These are phyloP conservation scores for Macrophomina pseudophaseolina DNA, from an alignment of 2,329 filamentous ascomycete genomes.

Conservation along the genomic window DNA sequence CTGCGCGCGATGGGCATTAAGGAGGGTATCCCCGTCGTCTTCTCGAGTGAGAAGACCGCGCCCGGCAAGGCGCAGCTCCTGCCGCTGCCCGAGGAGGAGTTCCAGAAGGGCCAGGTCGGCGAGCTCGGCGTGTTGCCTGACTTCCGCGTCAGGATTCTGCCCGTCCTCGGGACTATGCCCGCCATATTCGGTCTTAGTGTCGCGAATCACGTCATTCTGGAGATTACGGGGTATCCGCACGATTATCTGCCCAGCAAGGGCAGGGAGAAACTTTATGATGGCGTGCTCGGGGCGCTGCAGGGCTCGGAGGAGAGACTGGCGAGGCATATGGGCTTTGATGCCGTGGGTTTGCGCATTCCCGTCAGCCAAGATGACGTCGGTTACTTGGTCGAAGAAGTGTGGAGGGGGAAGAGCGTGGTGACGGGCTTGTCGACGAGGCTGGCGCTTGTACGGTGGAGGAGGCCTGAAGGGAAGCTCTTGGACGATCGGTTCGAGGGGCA, in stretches of 20 bases:
- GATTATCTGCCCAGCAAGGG: slow-evolving; percentile 83
- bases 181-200: slow-evolving; percentile 91
- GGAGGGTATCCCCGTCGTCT: slow-evolving; percentile 88
- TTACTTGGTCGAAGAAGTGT: slow-evolving; percentile 90
- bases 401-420: slow-evolving; percentile 78
- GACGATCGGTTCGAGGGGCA: slow-evolving; percentile 74
- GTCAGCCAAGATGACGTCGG: slow-evolving; percentile 80
- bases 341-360: slow-evolving; percentile 77
- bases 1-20: slow-evolving; percentile 78
- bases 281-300: slow-evolving; percentile 76
- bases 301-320: slow-evolving; percentile 78
- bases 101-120: slow-evolving; percentile 80
- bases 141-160: slow-evolving; percentile 92
- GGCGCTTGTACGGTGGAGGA: slow-evolving; percentile 79
- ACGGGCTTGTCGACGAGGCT: slow-evolving; percentile 82
- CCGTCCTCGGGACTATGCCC: slow-evolving; percentile 95
- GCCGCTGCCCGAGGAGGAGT: slow-evolving; percentile 86
- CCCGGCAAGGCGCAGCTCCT: slow-evolving; percentile 90
- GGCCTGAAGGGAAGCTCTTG: slow-evolving; percentile 62
- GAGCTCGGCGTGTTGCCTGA: slow-evolving; percentile 89
- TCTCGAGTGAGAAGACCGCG: slow-evolving; percentile 86
- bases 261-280: slow-evolving; percentile 90
- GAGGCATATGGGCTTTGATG: slow-evolving; percentile 56
- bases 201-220: slow-evolving; percentile 90
- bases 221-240: slow-evolving; percentile 79